Evolutionary conservation across 1,284 basidiomycete genomes (phyloP).

Genomic region (Hemileccinum hortonii): DNA sequence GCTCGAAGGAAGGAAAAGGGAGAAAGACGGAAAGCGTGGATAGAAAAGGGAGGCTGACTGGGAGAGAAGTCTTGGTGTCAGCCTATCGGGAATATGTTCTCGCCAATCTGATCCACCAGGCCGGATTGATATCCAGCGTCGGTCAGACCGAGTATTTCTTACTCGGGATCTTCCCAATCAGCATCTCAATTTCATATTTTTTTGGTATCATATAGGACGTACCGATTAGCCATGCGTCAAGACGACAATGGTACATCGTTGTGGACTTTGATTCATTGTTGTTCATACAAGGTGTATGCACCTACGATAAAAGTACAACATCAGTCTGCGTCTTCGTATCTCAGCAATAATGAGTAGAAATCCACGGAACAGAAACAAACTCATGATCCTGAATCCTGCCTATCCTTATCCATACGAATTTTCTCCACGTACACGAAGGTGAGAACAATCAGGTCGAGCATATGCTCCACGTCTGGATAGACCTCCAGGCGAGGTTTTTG

Average conservation of each 20-base stretch:
- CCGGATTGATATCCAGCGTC: conserved; percentile 14
- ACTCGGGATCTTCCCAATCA: neutral
- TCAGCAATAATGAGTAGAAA: conserved; percentile 5
- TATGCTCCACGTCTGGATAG: conserved; percentile 32
- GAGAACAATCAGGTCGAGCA: conserved; percentile 40
- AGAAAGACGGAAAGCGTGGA: neutral
- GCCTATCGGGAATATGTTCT: conserved; percentile 1
- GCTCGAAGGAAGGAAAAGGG: neutral
- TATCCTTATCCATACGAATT: conserved; percentile 32
- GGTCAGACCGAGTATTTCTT: neutral
- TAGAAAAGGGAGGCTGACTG: conserved; percentile 21
- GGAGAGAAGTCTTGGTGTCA: conserved; percentile 11
- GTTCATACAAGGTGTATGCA: conserved; percentile 4
- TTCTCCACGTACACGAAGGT: conserved; percentile 45
- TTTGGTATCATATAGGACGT: neutral
- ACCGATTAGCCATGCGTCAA: neutral
- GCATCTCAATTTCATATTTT: neutral
- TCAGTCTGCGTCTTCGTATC: neutral
- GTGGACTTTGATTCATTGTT: neutral
- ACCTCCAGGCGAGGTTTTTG: conserved; percentile 35
- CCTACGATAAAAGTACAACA: conserved; percentile 13
- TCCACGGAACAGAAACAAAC: neutral
- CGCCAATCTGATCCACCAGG: conserved; percentile 1
- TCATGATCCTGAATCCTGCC: conserved; percentile 5
- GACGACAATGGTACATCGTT: neutral